Evolutionary conservation across 176 grass and related monocot genomes (phyloP).

Genomic region (Saccharum officinarum): DNA sequence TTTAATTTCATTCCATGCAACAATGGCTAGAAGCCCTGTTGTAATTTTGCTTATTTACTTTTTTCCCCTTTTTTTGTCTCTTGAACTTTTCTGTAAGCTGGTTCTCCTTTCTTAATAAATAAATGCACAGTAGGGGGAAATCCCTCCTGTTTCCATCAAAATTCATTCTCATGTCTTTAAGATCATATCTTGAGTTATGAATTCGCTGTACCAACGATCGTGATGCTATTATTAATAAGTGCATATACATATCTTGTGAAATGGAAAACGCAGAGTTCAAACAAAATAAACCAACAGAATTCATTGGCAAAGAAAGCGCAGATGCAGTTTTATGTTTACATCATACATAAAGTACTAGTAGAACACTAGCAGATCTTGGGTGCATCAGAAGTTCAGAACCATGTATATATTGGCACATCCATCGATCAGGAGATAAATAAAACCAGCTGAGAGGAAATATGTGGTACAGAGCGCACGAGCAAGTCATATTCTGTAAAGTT

Average conservation of each 20-base stretch:
- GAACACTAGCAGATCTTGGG: background rate
- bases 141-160: background rate
- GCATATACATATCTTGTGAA: background rate
- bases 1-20: background rate
- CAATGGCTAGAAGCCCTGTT: background rate
- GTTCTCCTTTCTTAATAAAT: background rate
- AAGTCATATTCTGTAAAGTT: background rate
- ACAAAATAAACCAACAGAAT: background rate
- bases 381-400: background rate
- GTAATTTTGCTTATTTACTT: background rate
- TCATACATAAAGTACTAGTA: background rate
- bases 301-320: background rate
- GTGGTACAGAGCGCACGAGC: background rate
- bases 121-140: background rate
- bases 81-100: background rate
- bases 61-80: background rate
- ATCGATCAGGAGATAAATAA: background rate
- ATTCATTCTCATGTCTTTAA: background rate
- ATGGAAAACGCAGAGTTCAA: background rate
- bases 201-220: background rate
- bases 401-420: background rate
- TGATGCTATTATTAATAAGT: background rate
- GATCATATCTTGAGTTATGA: background rate
- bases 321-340: background rate
- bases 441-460: background rate